phyloP scores from a whole-genome alignment of 192 early-diverging fungal species.

The Allomyces arbusculus region DNA sequence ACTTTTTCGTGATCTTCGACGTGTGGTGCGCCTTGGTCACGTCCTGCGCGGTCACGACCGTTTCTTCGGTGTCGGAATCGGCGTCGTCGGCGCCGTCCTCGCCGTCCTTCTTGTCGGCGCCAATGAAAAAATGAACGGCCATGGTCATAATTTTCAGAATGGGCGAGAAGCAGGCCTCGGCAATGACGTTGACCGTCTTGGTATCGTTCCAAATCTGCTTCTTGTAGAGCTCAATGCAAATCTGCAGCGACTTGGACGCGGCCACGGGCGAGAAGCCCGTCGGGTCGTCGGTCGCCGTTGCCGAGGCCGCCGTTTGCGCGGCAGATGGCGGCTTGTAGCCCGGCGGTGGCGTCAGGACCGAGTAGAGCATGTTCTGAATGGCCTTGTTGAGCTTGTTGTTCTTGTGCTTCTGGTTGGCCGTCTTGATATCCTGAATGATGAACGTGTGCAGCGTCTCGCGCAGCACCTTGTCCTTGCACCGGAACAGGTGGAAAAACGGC shows the following conservation, averaged over 20 bases:
- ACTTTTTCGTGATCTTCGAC: constrained; percentile 68
- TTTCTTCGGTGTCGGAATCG: constrained; percentile 26
- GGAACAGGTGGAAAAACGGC: constrained; percentile 91
- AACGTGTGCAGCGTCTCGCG: constrained; percentile 73
- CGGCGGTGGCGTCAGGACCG: constrained; percentile 42
- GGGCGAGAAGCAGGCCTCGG: constrained; percentile 84
- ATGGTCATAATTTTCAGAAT: constrained; percentile 79
- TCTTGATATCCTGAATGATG: constrained; percentile 91
- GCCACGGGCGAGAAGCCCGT: not conserved
- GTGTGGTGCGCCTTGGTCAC: constrained; percentile 57
- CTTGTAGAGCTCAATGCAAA: constrained; percentile 91
- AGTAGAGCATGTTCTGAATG: constrained; percentile 95
- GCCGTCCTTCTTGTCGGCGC: constrained; percentile 35
- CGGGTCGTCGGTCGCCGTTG: not conserved
- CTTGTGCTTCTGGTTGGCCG: constrained; percentile 72
- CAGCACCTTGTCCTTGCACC: constrained; percentile 78
- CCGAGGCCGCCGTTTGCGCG: not conserved
- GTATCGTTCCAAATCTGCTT: constrained; percentile 96
- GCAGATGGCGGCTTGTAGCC: not conserved
- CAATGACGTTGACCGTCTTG: constrained; percentile 97
- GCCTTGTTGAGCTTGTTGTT: constrained; percentile 98
- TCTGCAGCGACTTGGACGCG: constrained; percentile 84
- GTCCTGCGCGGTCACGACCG: constrained; percentile 26
- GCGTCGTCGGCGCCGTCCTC: constrained; percentile 52
- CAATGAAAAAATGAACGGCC: constrained; percentile 86